These are phyloP conservation scores for Amniculicola lignicola DNA, from an alignment of 495 filamentous ascomycete genomes.

Conservation along the genomic window DNA sequence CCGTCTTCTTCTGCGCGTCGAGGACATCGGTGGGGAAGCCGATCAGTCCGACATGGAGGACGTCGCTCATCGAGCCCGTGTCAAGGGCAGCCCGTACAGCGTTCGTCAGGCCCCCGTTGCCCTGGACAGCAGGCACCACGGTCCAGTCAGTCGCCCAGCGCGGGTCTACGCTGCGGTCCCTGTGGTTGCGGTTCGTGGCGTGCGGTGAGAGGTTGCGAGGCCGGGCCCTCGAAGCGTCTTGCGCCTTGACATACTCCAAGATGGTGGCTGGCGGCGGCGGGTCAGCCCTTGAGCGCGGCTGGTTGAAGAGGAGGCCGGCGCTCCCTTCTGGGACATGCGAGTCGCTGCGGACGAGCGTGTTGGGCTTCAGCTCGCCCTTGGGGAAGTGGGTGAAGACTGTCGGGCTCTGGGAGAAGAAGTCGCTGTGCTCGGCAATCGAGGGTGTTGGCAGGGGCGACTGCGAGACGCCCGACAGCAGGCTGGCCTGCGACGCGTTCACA, in stretches of 20 bases:
- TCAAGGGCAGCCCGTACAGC: conserved; percentile 73
- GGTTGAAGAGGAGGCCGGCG: conserved; percentile 56
- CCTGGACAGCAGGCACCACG: conserved; percentile 79
- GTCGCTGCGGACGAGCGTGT: conserved; percentile 49
- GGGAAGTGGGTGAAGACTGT: conserved; percentile 43
- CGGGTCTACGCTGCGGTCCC: conserved; percentile 49
- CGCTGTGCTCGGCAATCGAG: conserved; percentile 58
- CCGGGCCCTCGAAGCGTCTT: conserved; percentile 42
- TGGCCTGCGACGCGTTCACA: conserved; percentile 36
- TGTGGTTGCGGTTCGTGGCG: conserved; percentile 15
- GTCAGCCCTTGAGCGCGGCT: conserved; percentile 68
- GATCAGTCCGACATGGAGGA: conserved; percentile 84
- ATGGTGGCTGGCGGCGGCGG: conserved; percentile 69
- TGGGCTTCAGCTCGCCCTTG: conserved; percentile 47
- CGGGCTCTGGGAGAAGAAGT: conserved; percentile 54
- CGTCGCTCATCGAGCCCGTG: conserved; percentile 60
- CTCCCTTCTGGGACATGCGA: conserved; percentile 66
- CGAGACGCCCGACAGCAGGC: background rate
- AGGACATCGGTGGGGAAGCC: conserved; percentile 88
- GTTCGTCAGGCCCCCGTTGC: conserved; percentile 86
- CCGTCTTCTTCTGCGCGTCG: conserved; percentile 63
- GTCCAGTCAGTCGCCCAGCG: conserved; percentile 68
- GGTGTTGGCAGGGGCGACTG: conserved; percentile 40
- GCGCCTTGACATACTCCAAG: conserved; percentile 59
- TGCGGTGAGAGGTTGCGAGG: background rate